Base-by-base conservation (phyloP, 768 basidiomycete species). In the Pleurotus sapidus region DNA sequence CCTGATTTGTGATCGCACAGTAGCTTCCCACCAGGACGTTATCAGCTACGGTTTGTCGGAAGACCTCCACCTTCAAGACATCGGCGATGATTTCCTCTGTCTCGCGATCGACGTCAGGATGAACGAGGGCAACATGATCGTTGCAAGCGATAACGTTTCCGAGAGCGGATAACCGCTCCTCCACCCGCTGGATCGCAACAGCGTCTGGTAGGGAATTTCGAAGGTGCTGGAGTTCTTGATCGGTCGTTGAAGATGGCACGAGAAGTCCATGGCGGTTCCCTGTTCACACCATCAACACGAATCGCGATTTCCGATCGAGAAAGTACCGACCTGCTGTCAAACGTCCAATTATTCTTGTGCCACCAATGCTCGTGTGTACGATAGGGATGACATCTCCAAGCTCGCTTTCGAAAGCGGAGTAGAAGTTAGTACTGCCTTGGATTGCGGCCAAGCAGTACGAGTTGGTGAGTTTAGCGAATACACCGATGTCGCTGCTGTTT, bases 31-130 rank as follows among this genome's bases (percentile, higher is more conserved):
- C 96, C 46, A 99, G 85, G 49, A 95, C 95, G 74, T 98, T 98
- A 63, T 93, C 89, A 11, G 97, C 97, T 63, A 99, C 80, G 8
- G 95, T 99, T 72, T 99, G 97, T 48, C 97, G 82, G 78, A 99
- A 99, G 4, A 98, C 97, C 71, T 99, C 97, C 60, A 98, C 97
- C 73, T 98, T 98, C 64, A 99, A 84, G 17, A 97, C 93, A 71
- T 99, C 97, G 25, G 97, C 97, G 73, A 99, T 98, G 76, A 99
- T 98, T 74, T 99, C 97, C 69, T 99, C 97, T 20, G 97, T 99
- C 74, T 98, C 97, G 60, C 97, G 86, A 75, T 98, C 97, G 59
- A 98, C 77, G 63, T 99, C 97, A 6, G 97, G 97, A 71, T 99
- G 97, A 23, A 98, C 97, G 64, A 99, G 88, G 6, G 97, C 97